Evolutionary conservation across 1,284 basidiomycete genomes (phyloP).

Genomic region (Papiliotrema nemorosa): DNA sequence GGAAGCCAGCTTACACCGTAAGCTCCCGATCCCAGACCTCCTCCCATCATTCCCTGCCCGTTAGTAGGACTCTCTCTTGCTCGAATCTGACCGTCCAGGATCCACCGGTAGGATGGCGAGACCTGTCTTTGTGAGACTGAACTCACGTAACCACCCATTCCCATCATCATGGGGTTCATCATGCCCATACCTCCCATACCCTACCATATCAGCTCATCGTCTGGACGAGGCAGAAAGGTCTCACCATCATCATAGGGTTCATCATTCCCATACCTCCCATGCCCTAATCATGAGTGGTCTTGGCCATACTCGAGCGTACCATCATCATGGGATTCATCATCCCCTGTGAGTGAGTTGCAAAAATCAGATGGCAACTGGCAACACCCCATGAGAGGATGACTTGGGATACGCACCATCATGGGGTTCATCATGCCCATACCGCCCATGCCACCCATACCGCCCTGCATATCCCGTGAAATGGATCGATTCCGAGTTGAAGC

Average conservation of each 20-base stretch:
- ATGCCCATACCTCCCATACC: slow-evolving; percentile 16
- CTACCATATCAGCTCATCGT: slow-evolving; percentile 3
- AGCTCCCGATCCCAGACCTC: slow-evolving; percentile 36
- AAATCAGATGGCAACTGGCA: not conserved
- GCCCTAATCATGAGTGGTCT: not conserved
- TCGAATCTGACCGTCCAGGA: not conserved
- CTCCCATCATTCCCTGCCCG: slow-evolving; percentile 35
- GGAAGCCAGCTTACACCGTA: slow-evolving; percentile 36
- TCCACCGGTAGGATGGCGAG: no score
- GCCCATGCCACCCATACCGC: slow-evolving; percentile 15
- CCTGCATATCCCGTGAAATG: not conserved
- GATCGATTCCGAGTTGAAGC: not conserved
- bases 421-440: slow-evolving; percentile 39
- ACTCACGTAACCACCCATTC: slow-evolving; percentile 25
- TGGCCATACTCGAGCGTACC: slow-evolving; percentile 1
- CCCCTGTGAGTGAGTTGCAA: slow-evolving; percentile 12
- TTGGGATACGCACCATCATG: slow-evolving; percentile 29
- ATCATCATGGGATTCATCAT: slow-evolving; percentile 41
- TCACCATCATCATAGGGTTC: slow-evolving; percentile 19
- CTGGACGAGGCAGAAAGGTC: slow-evolving; percentile 3
- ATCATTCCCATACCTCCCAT: slow-evolving; percentile 15
- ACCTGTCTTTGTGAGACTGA: not conserved
- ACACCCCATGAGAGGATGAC: not conserved
- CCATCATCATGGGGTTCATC: slow-evolving; percentile 25
- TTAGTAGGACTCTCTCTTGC: not conserved